Conservation (phyloP, 495 filamentous ascomycete species). For the Aspergillus steynii region DNA sequence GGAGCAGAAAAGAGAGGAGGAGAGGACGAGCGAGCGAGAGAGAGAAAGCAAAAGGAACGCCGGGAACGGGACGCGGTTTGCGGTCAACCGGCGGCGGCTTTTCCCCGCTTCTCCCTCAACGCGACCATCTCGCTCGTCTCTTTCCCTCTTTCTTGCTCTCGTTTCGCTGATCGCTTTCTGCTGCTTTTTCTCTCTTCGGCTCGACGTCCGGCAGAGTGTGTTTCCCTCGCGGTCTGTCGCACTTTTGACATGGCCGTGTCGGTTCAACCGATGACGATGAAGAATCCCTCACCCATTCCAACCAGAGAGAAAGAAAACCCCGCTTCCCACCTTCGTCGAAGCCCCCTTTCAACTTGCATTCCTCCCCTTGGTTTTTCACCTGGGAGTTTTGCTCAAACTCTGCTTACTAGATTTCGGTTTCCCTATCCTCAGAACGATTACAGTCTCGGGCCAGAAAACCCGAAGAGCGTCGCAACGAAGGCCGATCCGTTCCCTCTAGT, state of each 20-base stretch:
- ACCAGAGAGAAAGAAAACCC: neutral
- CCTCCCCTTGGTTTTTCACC: neutral
- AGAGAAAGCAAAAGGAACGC: neutral
- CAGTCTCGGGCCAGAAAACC: neutral
- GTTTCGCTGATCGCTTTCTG: neutral
- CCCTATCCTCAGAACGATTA: neutral
- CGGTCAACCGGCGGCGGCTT: neutral
- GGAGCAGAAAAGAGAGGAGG: slow-evolving; percentile 23
- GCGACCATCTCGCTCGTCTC: neutral
- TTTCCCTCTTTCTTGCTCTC: neutral
- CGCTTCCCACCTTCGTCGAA: neutral
- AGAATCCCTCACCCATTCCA: neutral
- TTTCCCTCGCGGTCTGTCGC: neutral
- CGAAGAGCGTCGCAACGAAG: neutral
- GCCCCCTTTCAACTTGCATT: neutral
- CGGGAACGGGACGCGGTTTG: neutral
- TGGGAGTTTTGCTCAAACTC: neutral
- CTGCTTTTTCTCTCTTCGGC: neutral
- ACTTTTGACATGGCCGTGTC: neutral
- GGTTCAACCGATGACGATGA: neutral
- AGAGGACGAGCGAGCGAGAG: slow-evolving; percentile 18
- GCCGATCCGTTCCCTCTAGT: neutral
- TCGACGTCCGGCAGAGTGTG: neutral
- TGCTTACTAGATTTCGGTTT: neutral
- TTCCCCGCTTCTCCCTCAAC: neutral